phyloP scores from a whole-genome alignment of 305 asterid species.

The Fraxinus sp. region DNA sequence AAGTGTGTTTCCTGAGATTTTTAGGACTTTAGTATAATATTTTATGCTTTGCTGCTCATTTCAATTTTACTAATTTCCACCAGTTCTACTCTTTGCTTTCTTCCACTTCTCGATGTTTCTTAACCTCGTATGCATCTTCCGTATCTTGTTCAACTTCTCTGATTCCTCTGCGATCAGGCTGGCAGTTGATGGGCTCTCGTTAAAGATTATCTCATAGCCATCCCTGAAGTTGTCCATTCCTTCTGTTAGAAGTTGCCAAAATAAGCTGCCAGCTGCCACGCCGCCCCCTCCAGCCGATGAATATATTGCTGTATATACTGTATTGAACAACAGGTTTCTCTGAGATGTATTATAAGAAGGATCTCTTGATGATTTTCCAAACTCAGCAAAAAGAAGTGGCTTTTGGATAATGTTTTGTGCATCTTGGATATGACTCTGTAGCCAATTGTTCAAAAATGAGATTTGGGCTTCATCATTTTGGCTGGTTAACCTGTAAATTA shows the following conservation, averaged over 20 bases:
- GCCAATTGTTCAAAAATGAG: background rate
- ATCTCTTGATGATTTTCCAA: conserved; percentile 45
- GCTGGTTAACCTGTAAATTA: background rate
- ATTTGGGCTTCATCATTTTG: background rate
- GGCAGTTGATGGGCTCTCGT: conserved; percentile 46
- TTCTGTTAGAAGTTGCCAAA: conserved; percentile 52
- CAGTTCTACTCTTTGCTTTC: background rate
- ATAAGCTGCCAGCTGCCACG: conserved; percentile 51
- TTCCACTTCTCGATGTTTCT: conserved; percentile 15
- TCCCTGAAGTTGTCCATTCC: conserved; percentile 49
- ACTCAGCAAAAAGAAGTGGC: conserved; percentile 52
- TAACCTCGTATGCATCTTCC: conserved; percentile 27
- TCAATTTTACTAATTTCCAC: background rate
- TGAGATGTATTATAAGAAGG: conserved; percentile 24
- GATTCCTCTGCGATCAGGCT: conserved; percentile 42
- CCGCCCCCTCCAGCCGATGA: conserved; percentile 51
- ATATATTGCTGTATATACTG: conserved; percentile 42
- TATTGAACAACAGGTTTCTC: conserved; percentile 38
- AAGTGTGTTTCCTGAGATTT: background rate
- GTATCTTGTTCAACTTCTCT: conserved; percentile 37
- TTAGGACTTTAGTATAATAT: background rate
- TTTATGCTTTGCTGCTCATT: background rate
- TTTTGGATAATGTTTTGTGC: conserved; percentile 40
- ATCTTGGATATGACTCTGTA: conserved; percentile 42
- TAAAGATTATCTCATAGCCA: conserved; percentile 49